phyloP scores from a whole-genome alignment of 345 rosid genomes.

The Arabidopsis suecica region DNA sequence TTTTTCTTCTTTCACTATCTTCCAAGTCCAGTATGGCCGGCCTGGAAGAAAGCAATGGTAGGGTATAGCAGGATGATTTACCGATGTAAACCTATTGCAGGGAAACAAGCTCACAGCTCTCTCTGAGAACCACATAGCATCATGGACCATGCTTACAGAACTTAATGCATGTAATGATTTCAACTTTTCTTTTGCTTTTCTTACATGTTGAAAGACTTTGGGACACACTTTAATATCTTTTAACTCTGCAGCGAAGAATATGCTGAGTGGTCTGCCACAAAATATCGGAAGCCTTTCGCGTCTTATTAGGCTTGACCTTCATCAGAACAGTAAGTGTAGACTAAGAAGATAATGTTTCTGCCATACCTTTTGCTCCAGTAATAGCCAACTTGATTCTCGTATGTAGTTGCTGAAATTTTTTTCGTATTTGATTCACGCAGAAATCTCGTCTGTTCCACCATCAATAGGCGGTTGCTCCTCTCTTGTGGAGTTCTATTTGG shows the following conservation, averaged over 20 bases:
- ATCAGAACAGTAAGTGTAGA: conserved; percentile 78
- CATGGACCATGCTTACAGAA: conserved; percentile 83
- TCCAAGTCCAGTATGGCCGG: conserved; percentile 5
- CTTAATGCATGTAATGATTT: conserved; percentile 74
- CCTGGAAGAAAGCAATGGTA: conserved; percentile 21
- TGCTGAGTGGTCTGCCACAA: conserved; percentile 71
- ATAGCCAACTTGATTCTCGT: conserved; percentile 20
- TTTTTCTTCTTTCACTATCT: conserved; percentile 21
- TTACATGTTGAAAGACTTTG: conserved; percentile 16
- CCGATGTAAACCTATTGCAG: conserved; percentile 48
- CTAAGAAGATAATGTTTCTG: conserved; percentile 21
- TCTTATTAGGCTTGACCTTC: conserved; percentile 91
- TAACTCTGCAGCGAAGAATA: conserved; percentile 69
- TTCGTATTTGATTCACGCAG: conserved; percentile 48
- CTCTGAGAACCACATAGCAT: conserved; percentile 62
- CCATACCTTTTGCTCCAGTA: neutral
- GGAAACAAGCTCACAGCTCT: conserved; percentile 77
- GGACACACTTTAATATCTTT: conserved; percentile 13
- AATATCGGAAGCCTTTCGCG: conserved; percentile 74
- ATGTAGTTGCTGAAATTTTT: conserved; percentile 15
- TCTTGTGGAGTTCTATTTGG: conserved; percentile 82
- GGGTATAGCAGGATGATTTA: conserved; percentile 22
- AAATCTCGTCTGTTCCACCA: conserved; percentile 65
- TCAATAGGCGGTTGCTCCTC: conserved; percentile 82
- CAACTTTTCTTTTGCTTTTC: conserved; percentile 2